Base-by-base conservation (phyloP, 2,329 filamentous ascomycete genomes). In the Cladosporium velox region DNA sequence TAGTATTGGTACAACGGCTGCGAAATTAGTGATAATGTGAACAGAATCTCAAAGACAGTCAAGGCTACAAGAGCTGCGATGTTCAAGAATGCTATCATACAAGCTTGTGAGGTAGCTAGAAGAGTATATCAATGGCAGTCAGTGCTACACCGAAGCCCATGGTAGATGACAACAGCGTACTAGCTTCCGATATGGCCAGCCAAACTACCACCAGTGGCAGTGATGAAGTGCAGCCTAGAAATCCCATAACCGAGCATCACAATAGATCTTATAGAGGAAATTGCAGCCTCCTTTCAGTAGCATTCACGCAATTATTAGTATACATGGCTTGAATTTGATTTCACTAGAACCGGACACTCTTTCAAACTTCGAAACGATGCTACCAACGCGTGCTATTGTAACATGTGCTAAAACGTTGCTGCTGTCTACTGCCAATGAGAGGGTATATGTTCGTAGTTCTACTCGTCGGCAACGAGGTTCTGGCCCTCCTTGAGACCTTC, bases 401-500 rank as follows among this genome's bases (percentile, higher is more conserved):
- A 34, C 52, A 55, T 30, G 30, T 59, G 57, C 57, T 59, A n/a
- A 59, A 47, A 24, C 18, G n/a, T 47, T 47, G 57, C 57, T 47
- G 28, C 10, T 59, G 26, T 41, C 34, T 47, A 47, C 24, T 59
- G 57, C 57, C 57, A 59, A 59, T 47, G 49, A 44, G 60, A 55
- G 60, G 60, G 60, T 63, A 63, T 63, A 63, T 54, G 10, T 54
- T 65, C 32, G 49, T 47, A 41, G 21, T 35, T 54, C 55, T 71
- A 73, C 68, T 93, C 77, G 67, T 91, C 89, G 21, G 88, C 84
- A 70, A 93, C 90, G 77, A 88, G 78, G 68, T 88, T 88, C 74
- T 91, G 85, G 52, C 90, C 91, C 75, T 96, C 91, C 78, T 92
- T 87, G 75, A 96, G 83, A 63, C 92, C 92, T 81, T 96, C 91